Conservation (phyloP, 345 rosid species). For the Dimocarpus longan region DNA sequence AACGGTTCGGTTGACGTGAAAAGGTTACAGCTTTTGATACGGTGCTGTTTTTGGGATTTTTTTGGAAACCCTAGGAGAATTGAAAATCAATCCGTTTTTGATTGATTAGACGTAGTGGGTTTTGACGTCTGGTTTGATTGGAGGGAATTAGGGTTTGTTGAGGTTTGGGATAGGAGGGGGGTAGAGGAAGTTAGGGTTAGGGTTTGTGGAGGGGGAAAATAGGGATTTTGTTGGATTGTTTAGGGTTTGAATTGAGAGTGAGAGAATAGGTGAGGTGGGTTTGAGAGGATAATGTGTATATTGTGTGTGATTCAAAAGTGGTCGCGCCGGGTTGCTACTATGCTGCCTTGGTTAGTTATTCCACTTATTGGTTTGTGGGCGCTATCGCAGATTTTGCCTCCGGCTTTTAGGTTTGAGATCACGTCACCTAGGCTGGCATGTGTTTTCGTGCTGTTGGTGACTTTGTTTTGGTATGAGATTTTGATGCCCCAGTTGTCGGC, state of each 20-base stretch:
- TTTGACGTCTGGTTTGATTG: slow-evolving; percentile 27
- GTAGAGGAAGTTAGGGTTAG: slow-evolving; percentile 38
- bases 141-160: slow-evolving; percentile 46
- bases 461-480: slow-evolving; percentile 95
- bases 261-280: slow-evolving; percentile 42
- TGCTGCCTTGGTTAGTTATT: slow-evolving; percentile 98
- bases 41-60: slow-evolving; percentile 2
- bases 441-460: slow-evolving; percentile 87
- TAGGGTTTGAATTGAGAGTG: slow-evolving; percentile 42
- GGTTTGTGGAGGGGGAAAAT: slow-evolving; percentile 35
- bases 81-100: slow-evolving; percentile 24
- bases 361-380: slow-evolving; percentile 98
- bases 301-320: slow-evolving; percentile 99
- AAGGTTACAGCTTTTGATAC: slow-evolving; percentile 21
- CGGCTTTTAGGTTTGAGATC: slow-evolving; percentile 92
- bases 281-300: slow-evolving; percentile 96
- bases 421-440: slow-evolving; percentile 93
- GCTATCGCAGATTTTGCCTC: slow-evolving; percentile 94
- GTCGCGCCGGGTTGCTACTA: slow-evolving; percentile 99
- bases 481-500: slow-evolving; percentile 96
- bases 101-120: slow-evolving; percentile 31
- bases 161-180: slow-evolving; percentile 22
- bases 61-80: slow-evolving; percentile 8
- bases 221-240: slow-evolving; percentile 23
- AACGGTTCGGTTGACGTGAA: slow-evolving; percentile 30